Conservation (phyloP, 208 protist species). For the Herpetomonas tarakana region DNA sequence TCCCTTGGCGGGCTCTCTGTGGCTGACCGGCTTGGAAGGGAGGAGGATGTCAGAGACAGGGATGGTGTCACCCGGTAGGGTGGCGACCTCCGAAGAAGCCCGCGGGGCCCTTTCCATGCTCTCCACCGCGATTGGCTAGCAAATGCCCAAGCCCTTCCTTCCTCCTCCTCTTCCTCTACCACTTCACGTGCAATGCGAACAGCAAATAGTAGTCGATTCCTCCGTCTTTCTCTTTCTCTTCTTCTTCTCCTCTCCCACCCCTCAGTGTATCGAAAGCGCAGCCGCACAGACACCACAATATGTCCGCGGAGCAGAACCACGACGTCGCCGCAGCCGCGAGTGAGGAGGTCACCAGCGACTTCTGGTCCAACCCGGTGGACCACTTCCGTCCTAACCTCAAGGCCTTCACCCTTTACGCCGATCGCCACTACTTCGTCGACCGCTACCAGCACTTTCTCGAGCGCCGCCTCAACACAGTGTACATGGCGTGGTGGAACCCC, state of each 20-base stretch:
- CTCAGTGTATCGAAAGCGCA: too few species aligned
- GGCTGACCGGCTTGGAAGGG: too few species aligned
- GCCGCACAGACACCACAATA: too few species aligned
- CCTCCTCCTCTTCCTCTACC: too few species aligned
- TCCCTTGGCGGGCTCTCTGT: too few species aligned
- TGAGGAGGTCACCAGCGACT: constrained; percentile 43
- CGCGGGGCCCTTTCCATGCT: too few species aligned
- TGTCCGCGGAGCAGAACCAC: constrained; percentile 32
- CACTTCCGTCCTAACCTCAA: constrained; percentile 90
- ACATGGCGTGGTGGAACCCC: constrained; percentile 86
- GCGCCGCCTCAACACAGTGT: constrained; percentile 75
- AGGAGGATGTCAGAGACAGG: too few species aligned
- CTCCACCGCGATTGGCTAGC: too few species aligned
- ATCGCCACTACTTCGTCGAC: constrained; percentile 80
- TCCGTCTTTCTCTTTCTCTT: constrained; percentile 3
- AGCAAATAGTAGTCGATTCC: constrained; percentile 1
- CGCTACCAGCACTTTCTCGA: constrained; percentile 78
- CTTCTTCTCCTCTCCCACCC: constrained; percentile 1
- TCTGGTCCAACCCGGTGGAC: constrained; percentile 89
- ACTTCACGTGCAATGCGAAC: too few species aligned
- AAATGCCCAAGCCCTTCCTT: too few species aligned
- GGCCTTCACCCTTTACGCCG: constrained; percentile 83
- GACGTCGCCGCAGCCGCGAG: constrained; percentile 1
- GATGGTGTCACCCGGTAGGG: too few species aligned
- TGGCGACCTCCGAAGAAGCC: too few species aligned